Conservation (phyloP, 1,139 yeast species). For the Pichia sp. region DNA sequence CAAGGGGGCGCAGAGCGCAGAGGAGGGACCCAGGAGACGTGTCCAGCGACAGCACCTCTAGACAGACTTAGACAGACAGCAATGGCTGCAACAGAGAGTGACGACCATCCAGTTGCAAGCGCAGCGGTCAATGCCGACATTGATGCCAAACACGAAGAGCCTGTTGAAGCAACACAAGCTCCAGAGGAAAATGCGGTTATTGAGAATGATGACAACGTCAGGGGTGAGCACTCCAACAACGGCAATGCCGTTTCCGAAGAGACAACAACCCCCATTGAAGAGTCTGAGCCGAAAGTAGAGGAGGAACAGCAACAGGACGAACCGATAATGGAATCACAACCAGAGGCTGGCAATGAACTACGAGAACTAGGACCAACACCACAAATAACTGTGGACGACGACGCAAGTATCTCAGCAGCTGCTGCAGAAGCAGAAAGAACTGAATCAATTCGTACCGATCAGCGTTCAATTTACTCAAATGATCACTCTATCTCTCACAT, state of each 20-base stretch:
- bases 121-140: no score
- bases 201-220: neutral
- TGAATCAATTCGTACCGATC: constrained; percentile 9
- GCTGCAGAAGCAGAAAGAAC: neutral
- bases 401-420: neutral
- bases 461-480: constrained; percentile 7
- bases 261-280: no score
- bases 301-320: no score
- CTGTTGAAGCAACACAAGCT: no score
- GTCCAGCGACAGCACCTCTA: no score
- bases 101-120: no score
- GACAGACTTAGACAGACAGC: no score
- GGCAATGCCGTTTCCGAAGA: neutral
- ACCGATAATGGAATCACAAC: neutral
- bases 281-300: neutral
- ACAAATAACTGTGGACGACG: neutral
- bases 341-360: neutral
- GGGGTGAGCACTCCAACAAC: neutral
- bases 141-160: no score
- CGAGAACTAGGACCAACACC: neutral
- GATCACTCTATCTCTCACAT: no score
- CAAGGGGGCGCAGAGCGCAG: no score
- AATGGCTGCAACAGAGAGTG: no score
- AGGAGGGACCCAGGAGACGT: no score
- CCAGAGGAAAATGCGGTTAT: neutral